These are phyloP conservation scores for Closterium sp. DNA, from an alignment of 139 green algal genomes.

Conservation along the genomic window DNA sequence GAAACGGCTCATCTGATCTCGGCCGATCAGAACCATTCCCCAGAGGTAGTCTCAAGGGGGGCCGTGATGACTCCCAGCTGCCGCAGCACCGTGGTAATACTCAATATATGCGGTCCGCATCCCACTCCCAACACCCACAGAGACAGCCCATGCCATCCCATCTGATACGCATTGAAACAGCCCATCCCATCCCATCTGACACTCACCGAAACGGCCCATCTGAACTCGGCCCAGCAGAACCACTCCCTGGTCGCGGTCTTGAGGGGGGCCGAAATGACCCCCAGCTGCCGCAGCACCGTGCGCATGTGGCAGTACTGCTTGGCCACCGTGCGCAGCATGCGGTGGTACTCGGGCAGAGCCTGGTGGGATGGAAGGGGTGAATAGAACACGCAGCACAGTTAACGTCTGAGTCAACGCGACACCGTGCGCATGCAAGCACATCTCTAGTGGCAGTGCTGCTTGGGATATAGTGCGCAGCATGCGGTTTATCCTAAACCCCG, in stretches of 20 bases:
- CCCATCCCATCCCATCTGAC: not conserved
- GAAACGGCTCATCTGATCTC: too few species aligned
- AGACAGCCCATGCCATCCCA: too few species aligned
- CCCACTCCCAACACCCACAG: not conserved
- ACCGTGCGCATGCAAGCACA: not conserved
- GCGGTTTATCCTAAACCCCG: too few species aligned
- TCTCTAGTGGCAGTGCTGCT: not conserved
- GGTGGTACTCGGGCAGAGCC: conserved; percentile 30
- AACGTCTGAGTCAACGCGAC: too few species aligned
- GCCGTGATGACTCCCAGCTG: not conserved
- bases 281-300: conserved; percentile 7
- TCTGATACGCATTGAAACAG: not conserved
- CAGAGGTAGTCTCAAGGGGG: too few species aligned
- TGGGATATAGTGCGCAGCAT: not conserved
- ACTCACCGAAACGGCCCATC: conserved; percentile 35
- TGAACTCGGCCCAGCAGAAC: conserved; percentile 41
- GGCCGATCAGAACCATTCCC: too few species aligned
- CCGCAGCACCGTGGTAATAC: not conserved
- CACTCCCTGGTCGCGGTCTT: conserved; percentile 2
- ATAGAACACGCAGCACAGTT: too few species aligned
- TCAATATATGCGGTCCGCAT: too few species aligned
- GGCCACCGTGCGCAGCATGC: conserved; percentile 16
- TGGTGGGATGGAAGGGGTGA: not conserved
- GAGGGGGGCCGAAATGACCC: not conserved
- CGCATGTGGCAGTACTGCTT: conserved; percentile 43